Evolutionary conservation across 768 basidiomycete species (phyloP), one percentile per base, ranked within the genome.

Genomic region (Hortiboletus campestris): DNA sequence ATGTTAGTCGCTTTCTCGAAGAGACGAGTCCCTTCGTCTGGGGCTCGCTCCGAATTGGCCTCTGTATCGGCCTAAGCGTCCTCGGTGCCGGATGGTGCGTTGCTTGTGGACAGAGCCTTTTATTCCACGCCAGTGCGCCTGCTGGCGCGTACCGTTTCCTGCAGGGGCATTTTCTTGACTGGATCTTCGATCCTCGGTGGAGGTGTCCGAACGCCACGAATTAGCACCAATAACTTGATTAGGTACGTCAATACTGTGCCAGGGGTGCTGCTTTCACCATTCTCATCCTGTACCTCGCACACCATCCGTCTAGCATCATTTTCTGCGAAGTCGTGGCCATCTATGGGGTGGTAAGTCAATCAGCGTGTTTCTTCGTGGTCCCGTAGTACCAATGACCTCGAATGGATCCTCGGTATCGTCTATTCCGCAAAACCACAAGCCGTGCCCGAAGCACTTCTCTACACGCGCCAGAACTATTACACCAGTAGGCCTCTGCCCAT

Each of bases 321-420:
- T 98, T 98, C 80, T 98, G 96, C 73, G 96, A 98, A 77, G 97
- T 98, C 67, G 95, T 99, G 29, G 97, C 96, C 55, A 98, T 99
- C 67, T 99, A 98, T 75, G 97, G 91, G 54, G 91, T 93, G 49
- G 92, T 94, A 74, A 56, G 89, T 80, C 17, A 6, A 42, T 9
- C 12, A 11, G 41, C 29, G 12, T 13, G 12, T 11, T 28, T 29
- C 17, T 4, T 36, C 28, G 4, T 10, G 1, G 35, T 41, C 7
- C 2, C 6, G 3, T 13, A 6, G 53, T 56, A 38, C 46, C 54
- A 32, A 13, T 16, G 19, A 51, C 42, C 16, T 49, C 0, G 9
- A 16, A 25, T 17, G 92, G 91, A 97, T 97, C 64, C 95, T 95
- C 65, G 91, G 94, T 28, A 99, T 98, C 61, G 92, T 99, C 41